These are phyloP conservation scores for Daldinia grandis DNA, from an alignment of 495 filamentous ascomycete species.

Conservation along the genomic window DNA sequence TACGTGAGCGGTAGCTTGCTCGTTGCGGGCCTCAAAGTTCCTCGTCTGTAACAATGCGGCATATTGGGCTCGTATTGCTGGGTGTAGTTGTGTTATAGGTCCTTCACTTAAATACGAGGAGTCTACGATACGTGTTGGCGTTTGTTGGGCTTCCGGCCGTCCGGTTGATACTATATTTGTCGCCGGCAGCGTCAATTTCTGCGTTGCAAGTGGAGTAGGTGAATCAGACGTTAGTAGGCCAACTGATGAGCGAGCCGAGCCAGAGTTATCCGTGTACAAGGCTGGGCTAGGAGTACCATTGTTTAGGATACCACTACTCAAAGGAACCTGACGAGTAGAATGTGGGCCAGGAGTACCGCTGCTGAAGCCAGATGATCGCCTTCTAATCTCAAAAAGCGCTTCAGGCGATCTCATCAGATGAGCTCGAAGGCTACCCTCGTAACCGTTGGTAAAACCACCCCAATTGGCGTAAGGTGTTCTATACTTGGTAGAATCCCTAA, in stretches of 20 bases:
- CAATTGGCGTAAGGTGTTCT: slow-evolving; percentile 60
- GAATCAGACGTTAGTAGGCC: slow-evolving; percentile 19
- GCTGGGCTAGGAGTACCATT: not conserved
- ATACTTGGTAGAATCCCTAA: slow-evolving; percentile 57
- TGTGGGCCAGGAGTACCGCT: slow-evolving; percentile 10
- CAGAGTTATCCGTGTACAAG: not conserved
- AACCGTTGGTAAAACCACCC: slow-evolving; percentile 65
- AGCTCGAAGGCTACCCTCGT: slow-evolving; percentile 58
- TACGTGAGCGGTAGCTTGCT: slow-evolving; percentile 6
- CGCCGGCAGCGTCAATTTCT: not conserved
- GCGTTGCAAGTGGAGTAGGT: slow-evolving; percentile 13
- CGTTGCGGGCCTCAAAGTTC: slow-evolving; percentile 33
- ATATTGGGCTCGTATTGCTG: slow-evolving; percentile 57
- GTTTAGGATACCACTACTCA: slow-evolving; percentile 25
- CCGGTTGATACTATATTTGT: not conserved
- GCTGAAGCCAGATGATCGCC: slow-evolving; percentile 31
- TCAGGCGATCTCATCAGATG: slow-evolving; percentile 56
- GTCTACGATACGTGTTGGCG: slow-evolving; percentile 22
- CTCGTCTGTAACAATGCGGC: slow-evolving; percentile 45
- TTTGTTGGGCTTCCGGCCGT: slow-evolving; percentile 9
- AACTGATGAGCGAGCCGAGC: slow-evolving; percentile 18
- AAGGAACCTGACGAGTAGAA: slow-evolving; percentile 16
- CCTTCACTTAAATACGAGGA: slow-evolving; percentile 35
- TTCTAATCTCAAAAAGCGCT: slow-evolving; percentile 46
- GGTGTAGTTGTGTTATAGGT: slow-evolving; percentile 49